Conservation (phyloP, 805 yeast genomes). For the Cyberlindnera meyerae region DNA sequence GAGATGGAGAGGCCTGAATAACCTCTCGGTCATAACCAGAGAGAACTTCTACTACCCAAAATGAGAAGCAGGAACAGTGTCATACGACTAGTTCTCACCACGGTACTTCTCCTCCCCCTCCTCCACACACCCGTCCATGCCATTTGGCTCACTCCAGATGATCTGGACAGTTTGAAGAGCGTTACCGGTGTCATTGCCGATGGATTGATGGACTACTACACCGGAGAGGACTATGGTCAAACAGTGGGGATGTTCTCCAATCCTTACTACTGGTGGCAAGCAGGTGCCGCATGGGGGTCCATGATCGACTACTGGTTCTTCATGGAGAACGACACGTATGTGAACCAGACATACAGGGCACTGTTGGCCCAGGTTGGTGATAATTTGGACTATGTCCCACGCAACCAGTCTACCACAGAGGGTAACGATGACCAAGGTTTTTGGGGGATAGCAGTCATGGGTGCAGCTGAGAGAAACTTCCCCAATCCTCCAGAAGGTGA, state of each 20-base stretch:
- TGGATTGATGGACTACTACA: slow-evolving; percentile 83
- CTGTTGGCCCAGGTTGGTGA: slow-evolving; percentile 70
- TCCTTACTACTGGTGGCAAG: slow-evolving; percentile 99
- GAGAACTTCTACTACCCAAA: too few relatives aligned
- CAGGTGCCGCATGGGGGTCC: slow-evolving; percentile 93
- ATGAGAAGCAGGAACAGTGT: too few relatives aligned
- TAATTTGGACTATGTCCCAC: slow-evolving; percentile 75
- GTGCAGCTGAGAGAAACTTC: slow-evolving; percentile 87
- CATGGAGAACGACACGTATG: slow-evolving; percentile 67
- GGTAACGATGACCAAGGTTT: slow-evolving; percentile 98
- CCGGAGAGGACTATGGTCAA: slow-evolving; percentile 37
- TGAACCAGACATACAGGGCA: slow-evolving; percentile 52
- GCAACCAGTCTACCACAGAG: slow-evolving; percentile 84
- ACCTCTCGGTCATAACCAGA: too few relatives aligned
- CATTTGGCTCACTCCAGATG: background rate
- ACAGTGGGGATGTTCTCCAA: slow-evolving; percentile 72
- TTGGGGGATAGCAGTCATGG: slow-evolving; percentile 93
- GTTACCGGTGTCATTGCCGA: slow-evolving; percentile 58
- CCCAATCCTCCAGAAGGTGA: slow-evolving; percentile 55
- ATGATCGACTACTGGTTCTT: slow-evolving; percentile 73
- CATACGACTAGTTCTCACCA: too few relatives aligned
- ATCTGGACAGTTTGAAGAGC: slow-evolving; percentile 14
- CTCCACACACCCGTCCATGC: too few relatives aligned
- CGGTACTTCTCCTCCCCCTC: too few relatives aligned
- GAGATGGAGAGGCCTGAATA: too few relatives aligned